Evolutionary conservation across 2,329 filamentous ascomycete genomes (phyloP).

Genomic region (Fusarium sp.): DNA sequence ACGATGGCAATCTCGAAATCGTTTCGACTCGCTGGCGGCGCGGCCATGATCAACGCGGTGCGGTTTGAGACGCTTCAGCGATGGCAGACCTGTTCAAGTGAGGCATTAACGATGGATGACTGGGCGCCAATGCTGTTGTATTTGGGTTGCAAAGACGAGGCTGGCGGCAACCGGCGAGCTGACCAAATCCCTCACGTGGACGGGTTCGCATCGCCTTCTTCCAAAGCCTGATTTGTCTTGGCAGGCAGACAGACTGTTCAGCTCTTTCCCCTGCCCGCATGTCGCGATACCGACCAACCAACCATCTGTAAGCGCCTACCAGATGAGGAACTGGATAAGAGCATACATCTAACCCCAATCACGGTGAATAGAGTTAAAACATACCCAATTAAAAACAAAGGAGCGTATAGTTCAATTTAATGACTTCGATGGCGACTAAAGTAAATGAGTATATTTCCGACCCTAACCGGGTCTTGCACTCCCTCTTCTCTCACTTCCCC

Average conservation of each 20-base stretch:
- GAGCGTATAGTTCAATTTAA: too few relatives aligned
- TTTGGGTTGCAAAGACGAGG: not conserved
- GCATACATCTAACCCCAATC: too few relatives aligned
- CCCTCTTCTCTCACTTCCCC: too few relatives aligned
- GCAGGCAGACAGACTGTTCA: not conserved
- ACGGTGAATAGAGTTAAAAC: too few relatives aligned
- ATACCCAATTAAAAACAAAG: too few relatives aligned
- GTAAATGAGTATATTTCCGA: too few relatives aligned
- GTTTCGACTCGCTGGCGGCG: not conserved
- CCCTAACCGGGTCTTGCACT: too few relatives aligned
- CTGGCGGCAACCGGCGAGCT: not conserved
- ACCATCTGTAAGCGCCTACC: not conserved
- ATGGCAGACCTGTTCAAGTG: not conserved
- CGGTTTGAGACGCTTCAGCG: not conserved
- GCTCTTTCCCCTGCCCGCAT: not conserved
- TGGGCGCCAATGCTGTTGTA: not conserved
- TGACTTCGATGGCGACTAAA: too few relatives aligned
- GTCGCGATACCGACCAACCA: not conserved
- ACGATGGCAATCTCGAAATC: slow-evolving; percentile 44
- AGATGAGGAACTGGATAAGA: too few relatives aligned
- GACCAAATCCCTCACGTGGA: not conserved
- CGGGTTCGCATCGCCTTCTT: not conserved
- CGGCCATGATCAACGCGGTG: not conserved
- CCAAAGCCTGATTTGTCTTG: not conserved
- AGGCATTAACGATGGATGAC: not conserved